Percentiles rank a stretch among this genome's conserved stretches.
Conservation (phyloP, 2,329 filamentous ascomycete species). For the Trichoderma lentiforme region DNA sequence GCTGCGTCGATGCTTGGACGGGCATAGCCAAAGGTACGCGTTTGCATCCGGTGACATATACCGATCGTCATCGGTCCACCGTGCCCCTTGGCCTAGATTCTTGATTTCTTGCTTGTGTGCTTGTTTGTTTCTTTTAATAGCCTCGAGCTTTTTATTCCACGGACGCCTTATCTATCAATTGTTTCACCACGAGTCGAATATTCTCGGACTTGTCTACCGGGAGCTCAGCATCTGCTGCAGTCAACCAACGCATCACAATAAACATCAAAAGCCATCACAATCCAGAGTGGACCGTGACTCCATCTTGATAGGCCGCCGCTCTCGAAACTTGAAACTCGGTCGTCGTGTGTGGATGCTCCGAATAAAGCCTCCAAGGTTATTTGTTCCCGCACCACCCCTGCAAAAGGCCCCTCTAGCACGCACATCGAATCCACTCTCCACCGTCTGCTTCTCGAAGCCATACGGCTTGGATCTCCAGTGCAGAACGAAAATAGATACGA, state of each 20-base stretch:
- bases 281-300: neutral
- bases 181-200: neutral
- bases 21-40: neutral
- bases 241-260: neutral
- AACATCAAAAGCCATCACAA: neutral
- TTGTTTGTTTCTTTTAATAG: neutral
- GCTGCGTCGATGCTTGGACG: neutral
- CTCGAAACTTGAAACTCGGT: slow-evolving; percentile 8
- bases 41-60: neutral
- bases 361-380: slow-evolving; percentile 7
- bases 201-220: neutral
- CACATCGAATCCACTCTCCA: slow-evolving; percentile 2
- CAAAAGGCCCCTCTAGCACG: neutral
- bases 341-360: slow-evolving; percentile 1
- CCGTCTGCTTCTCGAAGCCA: slow-evolving; percentile 9
- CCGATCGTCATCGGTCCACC: slow-evolving; percentile 14
- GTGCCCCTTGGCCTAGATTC: neutral
- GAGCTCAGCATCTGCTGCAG: neutral
- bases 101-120: neutral
- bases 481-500: neutral
- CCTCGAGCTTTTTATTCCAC: neutral
- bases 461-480: slow-evolving; percentile 1
- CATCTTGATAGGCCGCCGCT: neutral
- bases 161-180: neutral
- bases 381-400: slow-evolving; percentile 12